Conservation (phyloP, 1,139 yeast genomes). For the Debaryomyces sp. region DNA sequence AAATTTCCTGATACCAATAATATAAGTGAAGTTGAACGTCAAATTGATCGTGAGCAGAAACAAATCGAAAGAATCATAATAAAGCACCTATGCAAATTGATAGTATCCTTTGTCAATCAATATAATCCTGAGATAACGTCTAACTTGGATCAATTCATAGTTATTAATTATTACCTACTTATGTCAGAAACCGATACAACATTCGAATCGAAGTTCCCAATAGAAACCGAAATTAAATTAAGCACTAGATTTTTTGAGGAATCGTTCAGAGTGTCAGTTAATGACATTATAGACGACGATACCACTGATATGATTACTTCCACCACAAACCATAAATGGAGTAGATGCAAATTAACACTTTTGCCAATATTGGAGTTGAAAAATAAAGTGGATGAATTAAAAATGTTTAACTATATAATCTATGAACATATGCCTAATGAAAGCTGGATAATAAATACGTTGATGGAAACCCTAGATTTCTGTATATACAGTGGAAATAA, state of each 20-base stretch:
- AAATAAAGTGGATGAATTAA: conserved; percentile 38
- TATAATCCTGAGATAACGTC: conserved; percentile 9
- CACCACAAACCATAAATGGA: conserved; percentile 39
- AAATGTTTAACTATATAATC: conserved; percentile 31
- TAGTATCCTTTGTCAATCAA: conserved; percentile 17
- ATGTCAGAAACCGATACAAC: conserved; percentile 11
- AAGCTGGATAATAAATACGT: conserved; percentile 13
- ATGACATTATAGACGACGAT: conserved; percentile 11
- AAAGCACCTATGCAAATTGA: conserved; percentile 20
- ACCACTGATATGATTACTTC: conserved; percentile 27
- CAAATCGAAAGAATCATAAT: conserved; percentile 18
- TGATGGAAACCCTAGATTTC: conserved; percentile 26
- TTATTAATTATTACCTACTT: conserved; percentile 23
- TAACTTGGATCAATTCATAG: conserved; percentile 31
- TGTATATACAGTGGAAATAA: conserved; percentile 31
- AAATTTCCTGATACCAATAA: conserved; percentile 4
- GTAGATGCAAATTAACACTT: conserved; percentile 38
- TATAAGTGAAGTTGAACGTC: conserved; percentile 2
- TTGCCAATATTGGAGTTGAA: conserved; percentile 41
- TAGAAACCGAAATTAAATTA: conserved; percentile 24
- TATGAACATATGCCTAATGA: conserved; percentile 14
- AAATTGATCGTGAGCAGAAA: conserved; percentile 17
- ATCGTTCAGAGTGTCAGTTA: conserved; percentile 22
- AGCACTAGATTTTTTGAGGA: conserved; percentile 33
- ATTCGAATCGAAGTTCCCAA: conserved; percentile 15